Conservation (phyloP, 106 monocot species). For the Allium fistulosum region DNA sequence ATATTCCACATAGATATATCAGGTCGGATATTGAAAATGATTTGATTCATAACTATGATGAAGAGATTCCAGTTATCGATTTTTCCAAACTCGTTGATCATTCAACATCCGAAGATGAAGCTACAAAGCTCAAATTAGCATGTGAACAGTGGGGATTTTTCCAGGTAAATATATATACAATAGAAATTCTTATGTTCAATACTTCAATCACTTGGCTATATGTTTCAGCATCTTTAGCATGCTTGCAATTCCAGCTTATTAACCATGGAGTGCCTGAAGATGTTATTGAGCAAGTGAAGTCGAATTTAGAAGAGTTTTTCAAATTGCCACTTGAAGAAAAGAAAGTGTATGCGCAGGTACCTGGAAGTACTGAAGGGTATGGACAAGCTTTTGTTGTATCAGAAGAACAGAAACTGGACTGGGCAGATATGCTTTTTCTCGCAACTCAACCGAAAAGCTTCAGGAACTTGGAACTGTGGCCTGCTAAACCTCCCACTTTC, state of each 20-base stretch:
- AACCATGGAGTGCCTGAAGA: slow-evolving; percentile 36
- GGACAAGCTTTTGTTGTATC: slow-evolving; percentile 40
- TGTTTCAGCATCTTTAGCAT: neutral
- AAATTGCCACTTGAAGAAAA: slow-evolving; percentile 28
- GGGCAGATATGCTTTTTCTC: slow-evolving; percentile 27
- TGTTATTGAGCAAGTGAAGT: slow-evolving; percentile 12
- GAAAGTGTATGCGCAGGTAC: slow-evolving; percentile 2
- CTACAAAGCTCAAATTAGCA: slow-evolving; percentile 29
- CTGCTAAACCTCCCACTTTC: slow-evolving; percentile 35
- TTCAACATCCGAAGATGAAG: slow-evolving; percentile 19
- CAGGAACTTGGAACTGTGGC: slow-evolving; percentile 28
- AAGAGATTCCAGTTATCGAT: slow-evolving; percentile 37
- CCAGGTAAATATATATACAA: slow-evolving; percentile 12
- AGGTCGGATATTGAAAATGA: slow-evolving; percentile 22
- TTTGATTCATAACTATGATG: neutral
- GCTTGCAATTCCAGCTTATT: slow-evolving; percentile 22
- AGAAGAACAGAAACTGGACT: slow-evolving; percentile 38
- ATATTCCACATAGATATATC: slow-evolving; percentile 31
- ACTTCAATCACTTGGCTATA: neutral
- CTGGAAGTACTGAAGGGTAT: slow-evolving; percentile 26
- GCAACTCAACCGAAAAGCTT: slow-evolving; percentile 11
- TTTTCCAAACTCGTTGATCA: slow-evolving; percentile 25
- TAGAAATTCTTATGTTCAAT: too few relatives aligned
- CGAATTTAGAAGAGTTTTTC: slow-evolving; percentile 24
- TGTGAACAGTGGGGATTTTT: slow-evolving; percentile 56